Percentiles rank a stretch among this genome's conserved stretches.
Evolutionary conservation across 768 basidiomycete genomes (phyloP).

Genomic region (Kwoniella pini): DNA sequence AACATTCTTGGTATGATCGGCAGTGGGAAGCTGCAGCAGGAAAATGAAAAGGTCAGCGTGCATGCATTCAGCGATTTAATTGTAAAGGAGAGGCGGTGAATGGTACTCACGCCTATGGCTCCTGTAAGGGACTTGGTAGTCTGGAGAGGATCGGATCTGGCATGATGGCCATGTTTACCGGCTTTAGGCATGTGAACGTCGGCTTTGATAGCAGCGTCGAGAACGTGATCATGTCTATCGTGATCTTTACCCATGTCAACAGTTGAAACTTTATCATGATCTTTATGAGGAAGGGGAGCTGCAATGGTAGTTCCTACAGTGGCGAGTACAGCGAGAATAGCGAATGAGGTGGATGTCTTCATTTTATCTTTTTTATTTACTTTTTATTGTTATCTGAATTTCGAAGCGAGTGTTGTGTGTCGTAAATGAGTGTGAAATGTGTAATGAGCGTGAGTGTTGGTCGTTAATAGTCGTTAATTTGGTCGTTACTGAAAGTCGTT

Average conservation of each 20-base stretch:
- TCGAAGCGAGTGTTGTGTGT: not conserved
- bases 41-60: not conserved
- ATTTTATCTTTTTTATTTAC: not conserved
- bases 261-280: not conserved
- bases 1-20: not conserved
- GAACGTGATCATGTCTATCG: not conserved
- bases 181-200: not conserved
- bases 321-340: slow-evolving; percentile 28
- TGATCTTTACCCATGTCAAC: not conserved
- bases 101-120: not conserved
- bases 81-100: not conserved
- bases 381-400: not conserved
- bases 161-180: slow-evolving; percentile 11
- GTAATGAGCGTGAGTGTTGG: slow-evolving; percentile 21
- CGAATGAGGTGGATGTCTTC: slow-evolving; percentile 29
- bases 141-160: not conserved
- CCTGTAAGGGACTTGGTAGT: not conserved
- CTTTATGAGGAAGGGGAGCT: slow-evolving; percentile 16
- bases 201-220: not conserved
- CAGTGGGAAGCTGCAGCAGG: not conserved
- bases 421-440: slow-evolving; percentile 14
- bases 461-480: slow-evolving; percentile 14
- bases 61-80: too few species aligned
- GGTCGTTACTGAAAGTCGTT: slow-evolving; percentile 1
- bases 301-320: slow-evolving; percentile 15